Evolutionary conservation across 768 basidiomycete genomes (phyloP).

Genomic region (Gyrodon lividus): DNA sequence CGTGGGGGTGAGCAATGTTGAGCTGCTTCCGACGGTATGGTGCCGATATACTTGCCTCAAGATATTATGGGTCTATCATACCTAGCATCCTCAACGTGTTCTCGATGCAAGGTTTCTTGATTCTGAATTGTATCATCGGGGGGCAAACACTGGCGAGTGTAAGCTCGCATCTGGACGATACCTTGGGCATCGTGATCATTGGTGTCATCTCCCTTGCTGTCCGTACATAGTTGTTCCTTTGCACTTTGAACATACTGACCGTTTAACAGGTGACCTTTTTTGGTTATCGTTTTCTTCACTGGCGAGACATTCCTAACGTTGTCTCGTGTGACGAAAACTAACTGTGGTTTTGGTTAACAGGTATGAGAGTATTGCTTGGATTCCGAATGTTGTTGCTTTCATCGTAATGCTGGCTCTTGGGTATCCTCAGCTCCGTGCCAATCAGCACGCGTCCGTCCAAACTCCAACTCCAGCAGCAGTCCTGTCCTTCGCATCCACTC

Average conservation of each 20-base stretch:
- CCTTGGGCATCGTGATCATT: conserved; percentile 34
- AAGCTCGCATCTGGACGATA: conserved; percentile 30
- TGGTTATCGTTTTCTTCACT: conserved; percentile 60
- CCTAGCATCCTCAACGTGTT: conserved; percentile 48
- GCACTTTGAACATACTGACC: not conserved
- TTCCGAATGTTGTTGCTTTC: conserved; percentile 72
- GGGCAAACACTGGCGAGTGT: conserved; percentile 60
- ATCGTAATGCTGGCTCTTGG: conserved; percentile 65
- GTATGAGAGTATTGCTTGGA: conserved; percentile 77
- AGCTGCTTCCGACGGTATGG: conserved; percentile 5
- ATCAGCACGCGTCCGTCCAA: conserved; percentile 35
- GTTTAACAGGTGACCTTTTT: conserved; percentile 54
- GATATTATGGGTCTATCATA: conserved; percentile 39
- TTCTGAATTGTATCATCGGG: conserved; percentile 60
- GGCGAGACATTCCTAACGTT: conserved; percentile 33
- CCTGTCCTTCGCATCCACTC: conserved; percentile 44
- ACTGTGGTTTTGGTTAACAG: conserved; percentile 29
- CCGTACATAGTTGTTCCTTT: conserved; percentile 3
- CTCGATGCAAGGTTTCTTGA: conserved; percentile 54
- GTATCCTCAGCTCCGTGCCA: conserved; percentile 58
- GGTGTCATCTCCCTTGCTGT: conserved; percentile 31
- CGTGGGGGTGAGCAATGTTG: conserved; percentile 42
- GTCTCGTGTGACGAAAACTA: not conserved
- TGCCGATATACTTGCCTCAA: conserved; percentile 15
- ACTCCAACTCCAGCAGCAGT: conserved; percentile 35